phyloP scores from a whole-genome alignment of 495 filamentous ascomycete genomes.

The Hypoxylon trugodes region DNA sequence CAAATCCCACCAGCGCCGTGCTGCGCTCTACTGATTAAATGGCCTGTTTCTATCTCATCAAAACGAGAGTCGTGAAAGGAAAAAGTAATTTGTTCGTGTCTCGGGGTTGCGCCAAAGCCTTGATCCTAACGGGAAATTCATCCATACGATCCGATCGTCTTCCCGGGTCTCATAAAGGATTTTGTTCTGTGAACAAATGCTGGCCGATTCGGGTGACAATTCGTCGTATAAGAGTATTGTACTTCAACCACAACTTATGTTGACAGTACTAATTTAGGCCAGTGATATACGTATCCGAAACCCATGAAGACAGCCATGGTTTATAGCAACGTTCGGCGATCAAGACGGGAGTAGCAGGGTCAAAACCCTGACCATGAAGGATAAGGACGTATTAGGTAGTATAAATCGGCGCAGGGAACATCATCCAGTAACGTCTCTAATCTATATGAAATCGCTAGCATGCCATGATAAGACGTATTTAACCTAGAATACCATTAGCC shows the following conservation, averaged over 20 bases:
- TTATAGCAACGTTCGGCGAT: constrained; percentile 10
- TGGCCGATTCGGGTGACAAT: constrained; percentile 8
- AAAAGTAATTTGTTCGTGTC: constrained; percentile 41
- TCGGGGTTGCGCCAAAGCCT: constrained; percentile 35
- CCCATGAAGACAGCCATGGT: constrained; percentile 20
- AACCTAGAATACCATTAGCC: constrained; percentile 28
- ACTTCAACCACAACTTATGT: constrained; percentile 1
- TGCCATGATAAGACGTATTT: constrained; percentile 33
- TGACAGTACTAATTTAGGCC: not conserved
- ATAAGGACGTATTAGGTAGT: constrained; percentile 41
- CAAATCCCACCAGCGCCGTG: constrained; percentile 47
- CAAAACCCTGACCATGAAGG: constrained; percentile 10
- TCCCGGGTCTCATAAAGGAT: constrained; percentile 10
- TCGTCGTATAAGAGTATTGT: constrained; percentile 1
- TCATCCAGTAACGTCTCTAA: constrained; percentile 41
- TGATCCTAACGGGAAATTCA: constrained; percentile 26
- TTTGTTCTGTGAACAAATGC: constrained; percentile 17
- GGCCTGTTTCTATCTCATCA: constrained; percentile 48
- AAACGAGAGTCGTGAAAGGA: constrained; percentile 49
- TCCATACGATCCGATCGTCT: constrained; percentile 20
- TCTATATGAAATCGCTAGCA: constrained; percentile 42
- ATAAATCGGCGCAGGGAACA: constrained; percentile 32
- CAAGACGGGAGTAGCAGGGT: constrained; percentile 23
- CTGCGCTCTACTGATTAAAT: constrained; percentile 48
- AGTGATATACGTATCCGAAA: constrained; percentile 4